phyloP scores from a whole-genome alignment of 352 stramenopile genomes.

The Pythium rhizo-oryzae region DNA sequence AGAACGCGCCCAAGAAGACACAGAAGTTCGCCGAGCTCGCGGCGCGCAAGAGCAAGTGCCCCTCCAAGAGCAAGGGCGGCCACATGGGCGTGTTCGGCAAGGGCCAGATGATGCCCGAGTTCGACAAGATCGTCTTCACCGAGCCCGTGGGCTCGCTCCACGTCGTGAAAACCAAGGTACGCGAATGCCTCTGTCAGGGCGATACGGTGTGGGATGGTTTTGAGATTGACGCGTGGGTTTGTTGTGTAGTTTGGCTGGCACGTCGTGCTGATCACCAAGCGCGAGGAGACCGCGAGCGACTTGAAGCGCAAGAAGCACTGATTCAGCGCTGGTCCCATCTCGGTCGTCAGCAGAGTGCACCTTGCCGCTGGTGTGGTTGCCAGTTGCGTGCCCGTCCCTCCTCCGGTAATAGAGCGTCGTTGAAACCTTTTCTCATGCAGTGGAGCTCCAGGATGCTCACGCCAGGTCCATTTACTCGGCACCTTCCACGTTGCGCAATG shows the following conservation, averaged over 20 bases:
- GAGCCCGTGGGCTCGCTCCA: slow-evolving; percentile 52
- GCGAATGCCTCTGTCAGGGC: neutral
- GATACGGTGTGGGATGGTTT: neutral
- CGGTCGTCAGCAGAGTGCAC: neutral
- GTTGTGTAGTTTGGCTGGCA: slow-evolving; percentile 72
- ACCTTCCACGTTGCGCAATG: neutral
- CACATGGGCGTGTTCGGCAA: slow-evolving; percentile 70
- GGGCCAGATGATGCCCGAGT: slow-evolving; percentile 76
- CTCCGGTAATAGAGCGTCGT: too few species aligned
- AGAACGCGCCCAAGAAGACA: slow-evolving; percentile 50
- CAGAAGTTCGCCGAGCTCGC: slow-evolving; percentile 59
- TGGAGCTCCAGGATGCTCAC: too few species aligned
- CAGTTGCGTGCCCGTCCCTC: too few species aligned
- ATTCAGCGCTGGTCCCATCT: neutral
- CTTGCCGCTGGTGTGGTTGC: too few species aligned
- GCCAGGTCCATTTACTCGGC: too few species aligned
- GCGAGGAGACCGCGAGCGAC: slow-evolving; percentile 47
- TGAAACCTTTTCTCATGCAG: too few species aligned
- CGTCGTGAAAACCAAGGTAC: slow-evolving; percentile 61
- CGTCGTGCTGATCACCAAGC: slow-evolving; percentile 70
- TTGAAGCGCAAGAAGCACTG: slow-evolving; percentile 36
- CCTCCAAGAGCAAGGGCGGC: slow-evolving; percentile 61
- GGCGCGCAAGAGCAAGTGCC: slow-evolving; percentile 52
- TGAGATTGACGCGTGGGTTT: neutral
- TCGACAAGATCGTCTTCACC: slow-evolving; percentile 72